These are phyloP conservation scores for Anisodus acutangulus DNA, from an alignment of 257 asterid species.

Conservation along the genomic window DNA sequence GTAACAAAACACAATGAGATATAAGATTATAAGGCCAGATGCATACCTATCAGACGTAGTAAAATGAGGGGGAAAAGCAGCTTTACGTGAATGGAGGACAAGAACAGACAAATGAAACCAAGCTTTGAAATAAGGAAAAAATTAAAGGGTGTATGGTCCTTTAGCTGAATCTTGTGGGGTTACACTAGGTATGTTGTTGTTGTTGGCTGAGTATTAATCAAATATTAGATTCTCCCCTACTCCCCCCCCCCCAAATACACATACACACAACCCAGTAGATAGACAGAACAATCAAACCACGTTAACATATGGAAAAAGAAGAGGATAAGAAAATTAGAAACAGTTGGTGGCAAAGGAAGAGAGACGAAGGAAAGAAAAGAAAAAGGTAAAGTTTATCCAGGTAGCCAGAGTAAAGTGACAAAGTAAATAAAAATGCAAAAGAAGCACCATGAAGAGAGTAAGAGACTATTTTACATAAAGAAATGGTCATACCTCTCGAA, in stretches of 20 bases:
- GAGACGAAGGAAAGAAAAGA: slow-evolving; percentile 7
- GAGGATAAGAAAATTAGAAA: not conserved
- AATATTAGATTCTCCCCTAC: not conserved
- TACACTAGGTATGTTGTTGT: too few relatives aligned
- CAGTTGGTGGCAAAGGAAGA: not conserved
- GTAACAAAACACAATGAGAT: not conserved
- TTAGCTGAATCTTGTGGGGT: not conserved
- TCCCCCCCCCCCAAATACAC: not conserved
- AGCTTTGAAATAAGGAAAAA: not conserved
- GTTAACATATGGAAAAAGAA: not conserved
- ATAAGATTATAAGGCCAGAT: slow-evolving; percentile 6
- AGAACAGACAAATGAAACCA: slow-evolving; percentile 1
- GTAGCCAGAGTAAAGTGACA: not conserved
- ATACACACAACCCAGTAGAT: not conserved
- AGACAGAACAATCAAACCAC: not conserved
- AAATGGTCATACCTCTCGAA: slow-evolving; percentile 70
- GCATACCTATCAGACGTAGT: not conserved
- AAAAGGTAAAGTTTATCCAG: not conserved
- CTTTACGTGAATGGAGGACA: not conserved
- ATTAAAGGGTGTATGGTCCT: not conserved
- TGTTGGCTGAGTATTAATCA: not conserved
- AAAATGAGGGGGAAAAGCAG: not conserved
- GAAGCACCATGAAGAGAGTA: not conserved
- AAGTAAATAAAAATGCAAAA: not conserved
- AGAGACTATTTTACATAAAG: not conserved